Percentiles rank a stretch among this genome's conserved stretches.
These are phyloP conservation scores for Postia placenta DNA, from an alignment of 768 basidiomycete genomes.

Conservation along the genomic window DNA sequence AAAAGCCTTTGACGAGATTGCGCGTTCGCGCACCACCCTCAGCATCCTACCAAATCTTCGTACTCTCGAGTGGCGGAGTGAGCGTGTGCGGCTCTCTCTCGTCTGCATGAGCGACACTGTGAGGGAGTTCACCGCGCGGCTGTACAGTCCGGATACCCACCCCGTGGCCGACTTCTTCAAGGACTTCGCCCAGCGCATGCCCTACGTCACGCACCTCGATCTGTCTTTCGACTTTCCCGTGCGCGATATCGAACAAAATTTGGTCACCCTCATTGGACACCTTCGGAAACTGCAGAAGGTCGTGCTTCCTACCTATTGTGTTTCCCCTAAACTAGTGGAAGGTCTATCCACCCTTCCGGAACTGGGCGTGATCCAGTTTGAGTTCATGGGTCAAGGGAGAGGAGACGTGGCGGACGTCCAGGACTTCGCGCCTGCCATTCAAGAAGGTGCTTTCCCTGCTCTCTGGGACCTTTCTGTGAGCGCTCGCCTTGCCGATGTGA, in stretches of 20 bases:
- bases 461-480: constrained; percentile 49
- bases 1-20: constrained; percentile 47
- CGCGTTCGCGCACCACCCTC: constrained; percentile 45
- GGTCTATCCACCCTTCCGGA: constrained; percentile 36
- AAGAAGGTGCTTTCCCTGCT: constrained; percentile 45
- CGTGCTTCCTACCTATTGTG: constrained; percentile 44
- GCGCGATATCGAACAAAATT: constrained; percentile 32
- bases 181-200: constrained; percentile 44
- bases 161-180: constrained; percentile 25
- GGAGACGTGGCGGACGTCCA: constrained; percentile 40
- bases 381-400: constrained; percentile 43
- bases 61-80: constrained; percentile 41
- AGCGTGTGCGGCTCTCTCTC: constrained; percentile 32
- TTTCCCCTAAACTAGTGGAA: constrained; percentile 43
- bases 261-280: constrained; percentile 32
- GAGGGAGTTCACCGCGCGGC: constrained; percentile 28
- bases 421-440: constrained; percentile 37
- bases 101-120: constrained; percentile 56
- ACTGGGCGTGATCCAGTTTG: constrained; percentile 47
- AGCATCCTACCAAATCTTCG: constrained; percentile 51
- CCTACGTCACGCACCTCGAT: constrained; percentile 40
- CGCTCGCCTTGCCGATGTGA: constrained; percentile 36
- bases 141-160: constrained; percentile 28
- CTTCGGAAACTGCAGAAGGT: constrained; percentile 42
- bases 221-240: constrained; percentile 39